Percentiles rank a stretch among this genome's conserved stretches.
phyloP scores from a whole-genome alignment of 106 monocot species.

The Triglochin maritima region DNA sequence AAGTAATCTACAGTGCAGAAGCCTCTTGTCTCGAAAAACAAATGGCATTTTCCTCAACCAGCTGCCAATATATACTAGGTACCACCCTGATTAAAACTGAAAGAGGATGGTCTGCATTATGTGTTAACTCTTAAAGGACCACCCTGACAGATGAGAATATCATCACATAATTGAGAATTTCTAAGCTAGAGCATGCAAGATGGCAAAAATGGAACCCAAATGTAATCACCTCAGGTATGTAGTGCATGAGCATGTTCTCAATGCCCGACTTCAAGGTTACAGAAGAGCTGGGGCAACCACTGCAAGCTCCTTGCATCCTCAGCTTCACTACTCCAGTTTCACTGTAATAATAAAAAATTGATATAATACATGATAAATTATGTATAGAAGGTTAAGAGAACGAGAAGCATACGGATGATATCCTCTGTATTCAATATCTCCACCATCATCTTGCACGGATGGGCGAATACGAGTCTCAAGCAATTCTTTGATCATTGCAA shows the following conservation, averaged over 20 bases:
- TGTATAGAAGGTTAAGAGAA: background rate
- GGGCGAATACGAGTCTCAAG: conserved; percentile 94
- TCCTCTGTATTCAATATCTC: conserved; percentile 88
- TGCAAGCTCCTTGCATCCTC: conserved; percentile 97
- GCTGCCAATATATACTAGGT: no score
- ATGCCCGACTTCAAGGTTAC: conserved; percentile 97
- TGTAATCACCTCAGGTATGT: conserved; percentile 74
- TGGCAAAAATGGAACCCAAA: no score
- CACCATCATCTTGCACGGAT: conserved; percentile 97
- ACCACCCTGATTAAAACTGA: no score
- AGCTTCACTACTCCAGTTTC: conserved; percentile 87
- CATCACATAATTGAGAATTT: background rate
- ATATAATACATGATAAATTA: background rate
- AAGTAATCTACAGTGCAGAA: no score
- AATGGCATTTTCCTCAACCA: no score
- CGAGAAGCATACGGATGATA: conserved; percentile 50
- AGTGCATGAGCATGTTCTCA: conserved; percentile 99
- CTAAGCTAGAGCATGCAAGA: background rate
- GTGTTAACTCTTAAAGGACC: no score
- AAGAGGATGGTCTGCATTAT: no score
- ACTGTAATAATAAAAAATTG: conserved; percentile 21
- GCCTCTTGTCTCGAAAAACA: no score
- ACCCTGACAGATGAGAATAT: no score
- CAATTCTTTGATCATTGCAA: conserved; percentile 98
- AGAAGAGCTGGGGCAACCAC: conserved; percentile 94